A percentile compares a stretch with the other conserved stretches of the same genome.
phyloP scores from a whole-genome alignment of 768 basidiomycete species.

The Pisolithus microcarpus region DNA sequence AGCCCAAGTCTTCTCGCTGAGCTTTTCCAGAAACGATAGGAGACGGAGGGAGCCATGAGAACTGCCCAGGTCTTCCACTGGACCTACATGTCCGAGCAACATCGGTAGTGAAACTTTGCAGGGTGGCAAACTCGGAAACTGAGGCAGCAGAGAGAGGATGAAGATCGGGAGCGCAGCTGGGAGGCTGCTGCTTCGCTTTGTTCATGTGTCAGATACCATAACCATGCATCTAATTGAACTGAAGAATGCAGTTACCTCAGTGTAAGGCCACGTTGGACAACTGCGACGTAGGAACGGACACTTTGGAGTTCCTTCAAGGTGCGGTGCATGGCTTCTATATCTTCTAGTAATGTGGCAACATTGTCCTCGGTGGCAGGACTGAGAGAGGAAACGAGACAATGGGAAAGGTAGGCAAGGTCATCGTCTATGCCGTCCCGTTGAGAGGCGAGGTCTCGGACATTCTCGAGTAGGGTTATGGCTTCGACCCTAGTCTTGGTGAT shows the following conservation, averaged over 20 bases:
- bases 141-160: conserved; percentile 39
- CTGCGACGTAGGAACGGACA: conserved; percentile 67
- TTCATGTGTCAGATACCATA: conserved; percentile 5
- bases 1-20: conserved; percentile 70
- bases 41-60: conserved; percentile 52
- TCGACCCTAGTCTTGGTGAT: conserved; percentile 42
- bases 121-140: conserved; percentile 49
- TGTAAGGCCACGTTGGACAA: conserved; percentile 62
- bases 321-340: conserved; percentile 72
- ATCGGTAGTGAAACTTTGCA: conserved; percentile 54
- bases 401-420: conserved; percentile 61
- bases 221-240: neutral
- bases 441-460: conserved; percentile 70
- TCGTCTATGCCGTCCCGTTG: conserved; percentile 72
- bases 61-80: conserved; percentile 38
- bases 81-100: conserved; percentile 38
- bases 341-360: conserved; percentile 67
- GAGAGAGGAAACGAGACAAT: conserved; percentile 54
- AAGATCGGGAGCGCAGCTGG: conserved; percentile 37
- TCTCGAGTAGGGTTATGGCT: conserved; percentile 44
- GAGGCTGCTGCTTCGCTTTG: conserved; percentile 52
- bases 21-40: conserved; percentile 49
- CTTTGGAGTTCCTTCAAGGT: conserved; percentile 70
- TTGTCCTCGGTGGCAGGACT: conserved; percentile 35
- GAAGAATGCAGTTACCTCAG: conserved; percentile 50